Evolutionary conservation across 2,329 filamentous ascomycete genomes (phyloP), one percentile per base, ranked within the genome.

Genomic region (Domatiomyces catenatus): DNA sequence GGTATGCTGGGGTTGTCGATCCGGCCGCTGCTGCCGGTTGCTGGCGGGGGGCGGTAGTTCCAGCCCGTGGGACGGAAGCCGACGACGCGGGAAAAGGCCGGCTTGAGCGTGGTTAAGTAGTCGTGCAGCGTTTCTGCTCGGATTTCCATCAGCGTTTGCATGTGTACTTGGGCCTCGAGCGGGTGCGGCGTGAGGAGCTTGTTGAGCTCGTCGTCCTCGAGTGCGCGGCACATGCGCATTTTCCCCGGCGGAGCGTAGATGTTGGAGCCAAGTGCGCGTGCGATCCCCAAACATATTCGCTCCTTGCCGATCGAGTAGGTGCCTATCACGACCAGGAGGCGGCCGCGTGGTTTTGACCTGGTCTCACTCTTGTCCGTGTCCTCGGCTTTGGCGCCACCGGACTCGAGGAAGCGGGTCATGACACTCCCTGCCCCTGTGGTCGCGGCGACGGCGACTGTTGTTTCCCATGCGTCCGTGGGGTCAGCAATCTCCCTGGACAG

Each of bases 241-340:
- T 98, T 98, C 49, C 76, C 74, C 0, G 87, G 72, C 1, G 86
- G 80, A 0, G 90, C 90, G 62, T 84, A 98, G 55, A 98, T 96
- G 63, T 94, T 94, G 58, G 82, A 86, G 42, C 80, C 74, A 2
- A 98, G 73, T 0, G 89, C 89, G 59, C 83, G 79, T 3, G 92
- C 92, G 56, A 98, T 94, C 44, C 87, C 89, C 28, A 94, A 74
- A 64, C 90, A 96, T 57, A 98, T 89, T 42, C 89, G 83, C 66
- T 98, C 92, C 68, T 98, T 98, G 62, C 92, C 92, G 61, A 98
- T 98, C 59, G 85, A 93, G 68, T 98, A 98, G 0, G 92, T 98
- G 44, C 92, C 92, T 54, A 94, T 93, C 5, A 98, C 79, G 4
- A 98, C 86, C 0, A 98, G 76, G 2, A 98, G 75, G 3, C 87